Evolutionary conservation across 257 asterid genomes (phyloP).

Genomic region (Coffea canephora): DNA sequence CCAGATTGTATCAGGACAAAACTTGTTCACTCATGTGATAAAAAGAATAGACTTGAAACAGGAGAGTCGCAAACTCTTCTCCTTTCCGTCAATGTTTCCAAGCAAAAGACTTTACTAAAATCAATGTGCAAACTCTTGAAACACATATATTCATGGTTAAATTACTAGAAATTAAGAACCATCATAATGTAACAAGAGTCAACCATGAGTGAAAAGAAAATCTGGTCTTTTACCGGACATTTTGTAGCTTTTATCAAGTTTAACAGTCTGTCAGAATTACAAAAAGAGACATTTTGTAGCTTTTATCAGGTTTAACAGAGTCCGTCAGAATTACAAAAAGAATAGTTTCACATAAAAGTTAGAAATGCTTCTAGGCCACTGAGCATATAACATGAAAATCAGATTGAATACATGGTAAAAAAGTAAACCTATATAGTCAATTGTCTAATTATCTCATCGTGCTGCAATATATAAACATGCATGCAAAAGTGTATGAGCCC

Average conservation of each 20-base stretch:
- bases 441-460: neutral
- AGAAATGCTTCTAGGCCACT: neutral
- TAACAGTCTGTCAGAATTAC: neutral
- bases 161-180: neutral
- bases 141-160: neutral
- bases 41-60: neutral
- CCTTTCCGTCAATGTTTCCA: neutral
- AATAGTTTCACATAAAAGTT: neutral
- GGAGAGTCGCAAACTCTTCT: neutral
- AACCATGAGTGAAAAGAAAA: neutral
- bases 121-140: neutral
- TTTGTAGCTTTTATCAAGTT: neutral
- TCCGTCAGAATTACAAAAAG: neutral
- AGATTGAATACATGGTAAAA: neutral
- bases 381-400: neutral
- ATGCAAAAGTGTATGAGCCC: neutral
- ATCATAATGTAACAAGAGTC: neutral
- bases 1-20: neutral
- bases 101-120: neutral
- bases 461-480: neutral
- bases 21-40: neutral
- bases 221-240: no score
- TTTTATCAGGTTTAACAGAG: neutral
- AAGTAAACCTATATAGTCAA: neutral
- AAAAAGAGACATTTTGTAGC: neutral